Conservation (phyloP, 331 rosid species). For the Cydonia oblonga region DNA sequence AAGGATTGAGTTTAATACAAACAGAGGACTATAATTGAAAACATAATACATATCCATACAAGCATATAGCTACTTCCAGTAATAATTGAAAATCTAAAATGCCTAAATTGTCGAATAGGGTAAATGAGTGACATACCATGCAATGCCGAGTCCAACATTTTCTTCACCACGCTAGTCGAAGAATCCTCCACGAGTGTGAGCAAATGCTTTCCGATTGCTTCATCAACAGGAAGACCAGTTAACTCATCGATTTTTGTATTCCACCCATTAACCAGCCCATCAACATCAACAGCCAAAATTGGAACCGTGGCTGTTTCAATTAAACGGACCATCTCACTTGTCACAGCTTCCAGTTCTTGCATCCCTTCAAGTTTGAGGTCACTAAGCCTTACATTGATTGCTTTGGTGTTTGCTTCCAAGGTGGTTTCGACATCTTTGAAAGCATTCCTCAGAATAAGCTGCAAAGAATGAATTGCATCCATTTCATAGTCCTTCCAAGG, state of each 20-base stretch:
- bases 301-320: slow-evolving; percentile 97
- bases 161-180: slow-evolving; percentile 49
- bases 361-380: slow-evolving; percentile 80
- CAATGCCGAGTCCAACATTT: slow-evolving; percentile 67
- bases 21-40: neutral
- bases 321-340: slow-evolving; percentile 90
- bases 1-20: slow-evolving; percentile 3
- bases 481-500: slow-evolving; percentile 96
- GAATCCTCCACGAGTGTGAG: slow-evolving; percentile 80
- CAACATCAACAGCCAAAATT: slow-evolving; percentile 80
- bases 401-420: slow-evolving; percentile 21
- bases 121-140: slow-evolving; percentile 36
- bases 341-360: slow-evolving; percentile 92
- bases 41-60: neutral
- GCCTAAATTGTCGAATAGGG: neutral
- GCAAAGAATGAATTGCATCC: slow-evolving; percentile 98
- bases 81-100: neutral
- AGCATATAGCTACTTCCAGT: neutral
- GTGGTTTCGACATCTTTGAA: slow-evolving; percentile 39
- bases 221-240: slow-evolving; percentile 78
- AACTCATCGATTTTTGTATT: slow-evolving; percentile 76
- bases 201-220: slow-evolving; percentile 73
- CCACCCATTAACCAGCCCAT: slow-evolving; percentile 86
- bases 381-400: slow-evolving; percentile 48
- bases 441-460: slow-evolving; percentile 82